phyloP scores from a whole-genome alignment of 164 flowering plant genomes.

The Echeveria elegans region DNA sequence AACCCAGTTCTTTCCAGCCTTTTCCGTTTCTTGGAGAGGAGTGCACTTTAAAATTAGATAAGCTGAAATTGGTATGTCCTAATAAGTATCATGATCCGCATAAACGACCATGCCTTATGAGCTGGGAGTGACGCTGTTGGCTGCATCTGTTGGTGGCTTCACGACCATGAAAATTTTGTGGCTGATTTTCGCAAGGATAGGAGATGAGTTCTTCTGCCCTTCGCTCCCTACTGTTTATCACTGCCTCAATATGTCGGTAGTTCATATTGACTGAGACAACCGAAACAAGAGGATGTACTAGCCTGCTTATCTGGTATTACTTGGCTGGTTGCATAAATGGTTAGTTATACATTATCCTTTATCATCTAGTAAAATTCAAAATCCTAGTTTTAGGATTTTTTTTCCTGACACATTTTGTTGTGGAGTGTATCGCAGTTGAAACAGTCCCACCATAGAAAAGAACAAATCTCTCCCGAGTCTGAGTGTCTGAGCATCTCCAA shows the following conservation, averaged over 20 bases:
- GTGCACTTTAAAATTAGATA: background rate
- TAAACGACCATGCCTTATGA: conserved; percentile 16
- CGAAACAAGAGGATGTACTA: background rate
- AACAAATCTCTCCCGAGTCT: background rate
- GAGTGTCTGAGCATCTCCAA: no score
- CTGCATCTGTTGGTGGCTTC: conserved; percentile 18
- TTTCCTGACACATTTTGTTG: background rate
- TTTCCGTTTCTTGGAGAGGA: conserved; percentile 1
- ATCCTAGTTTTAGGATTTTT: background rate
- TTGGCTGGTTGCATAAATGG: background rate
- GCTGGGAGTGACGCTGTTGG: background rate
- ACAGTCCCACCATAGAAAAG: background rate
- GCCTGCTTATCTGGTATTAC: background rate
- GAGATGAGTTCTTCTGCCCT: conserved; percentile 9
- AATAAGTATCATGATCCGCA: background rate
- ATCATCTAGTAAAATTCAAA: background rate
- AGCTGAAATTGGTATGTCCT: background rate
- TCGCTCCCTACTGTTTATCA: background rate
- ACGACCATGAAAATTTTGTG: conserved; percentile 18
- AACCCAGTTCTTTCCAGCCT: background rate
- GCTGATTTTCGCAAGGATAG: conserved; percentile 23
- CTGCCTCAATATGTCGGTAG: conserved; percentile 4
- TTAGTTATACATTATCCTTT: background rate
- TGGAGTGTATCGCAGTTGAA: background rate
- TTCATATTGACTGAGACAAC: conserved; percentile 5